Evolutionary conservation across 306 rosid species (phyloP).

Genomic region (Coriaria nepalensis): DNA sequence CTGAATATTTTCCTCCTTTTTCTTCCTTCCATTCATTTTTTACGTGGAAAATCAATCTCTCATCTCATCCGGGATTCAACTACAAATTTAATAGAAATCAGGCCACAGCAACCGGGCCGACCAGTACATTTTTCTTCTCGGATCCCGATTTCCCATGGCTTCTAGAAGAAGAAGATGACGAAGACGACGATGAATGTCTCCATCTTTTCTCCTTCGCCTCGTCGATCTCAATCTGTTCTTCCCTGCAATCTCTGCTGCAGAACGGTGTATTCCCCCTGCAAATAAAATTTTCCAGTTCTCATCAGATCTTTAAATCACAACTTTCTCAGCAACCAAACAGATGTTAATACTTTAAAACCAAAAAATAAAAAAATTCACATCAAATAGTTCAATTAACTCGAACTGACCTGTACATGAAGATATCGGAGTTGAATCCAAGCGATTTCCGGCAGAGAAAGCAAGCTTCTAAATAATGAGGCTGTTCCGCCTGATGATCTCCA

Average conservation of each 20-base stretch:
- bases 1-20: neutral
- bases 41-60: no score
- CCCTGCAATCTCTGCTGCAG: constrained; percentile 86
- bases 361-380: no score
- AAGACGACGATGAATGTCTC: constrained; percentile 20
- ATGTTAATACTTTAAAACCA: no score
- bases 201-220: constrained; percentile 57
- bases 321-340: neutral
- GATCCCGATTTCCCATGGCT: constrained; percentile 44
- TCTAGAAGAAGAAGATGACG: constrained; percentile 33
- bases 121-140: constrained; percentile 40
- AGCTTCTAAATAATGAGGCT: constrained; percentile 73
- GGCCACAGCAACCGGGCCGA: constrained; percentile 68
- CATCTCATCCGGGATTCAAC: no score
- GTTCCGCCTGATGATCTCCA: constrained; percentile 31
- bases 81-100: constrained; percentile 13
- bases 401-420: constrained; percentile 75
- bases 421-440: constrained; percentile 59
- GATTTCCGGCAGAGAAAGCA: constrained; percentile 68
- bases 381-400: no score
- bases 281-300: constrained; percentile 5
- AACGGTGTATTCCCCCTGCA: constrained; percentile 95
- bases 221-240: constrained; percentile 71
- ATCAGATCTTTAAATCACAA: constrained; percentile 13
- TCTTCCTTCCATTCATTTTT: neutral